Evolutionary conservation across 441 rosid species (phyloP).

Genomic region (Pelargonium citronellum): DNA sequence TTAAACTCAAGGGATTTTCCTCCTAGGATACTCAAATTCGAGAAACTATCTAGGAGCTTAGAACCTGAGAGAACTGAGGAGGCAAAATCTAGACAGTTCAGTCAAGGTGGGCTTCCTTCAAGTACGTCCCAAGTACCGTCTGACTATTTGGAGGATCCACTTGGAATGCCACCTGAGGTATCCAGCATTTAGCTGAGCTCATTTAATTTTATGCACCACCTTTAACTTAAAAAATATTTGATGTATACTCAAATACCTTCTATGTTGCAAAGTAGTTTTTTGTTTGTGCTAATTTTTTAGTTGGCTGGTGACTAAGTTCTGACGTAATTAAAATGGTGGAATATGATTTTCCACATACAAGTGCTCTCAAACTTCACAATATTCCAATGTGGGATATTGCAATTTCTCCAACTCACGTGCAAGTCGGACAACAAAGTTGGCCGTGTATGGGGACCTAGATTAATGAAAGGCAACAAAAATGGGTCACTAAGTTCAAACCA

Average conservation of each 20-base stretch:
- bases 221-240: constrained; percentile 10
- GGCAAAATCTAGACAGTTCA: constrained; percentile 34
- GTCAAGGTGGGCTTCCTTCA: constrained; percentile 30
- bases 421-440: too few species aligned
- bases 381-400: too few species aligned
- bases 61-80: constrained; percentile 30
- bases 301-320: too few species aligned
- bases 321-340: too few species aligned
- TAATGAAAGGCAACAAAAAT: too few species aligned
- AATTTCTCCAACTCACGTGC: too few species aligned
- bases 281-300: too few species aligned
- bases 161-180: constrained; percentile 95
- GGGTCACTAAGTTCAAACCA: too few species aligned
- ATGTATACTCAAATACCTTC: constrained; percentile 5
- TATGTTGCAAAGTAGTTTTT: neutral
- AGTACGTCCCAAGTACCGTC: constrained; percentile 32
- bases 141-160: constrained; percentile 46
- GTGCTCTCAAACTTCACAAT: too few species aligned
- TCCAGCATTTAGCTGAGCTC: constrained; percentile 17
- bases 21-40: constrained; percentile 40
- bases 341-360: too few species aligned
- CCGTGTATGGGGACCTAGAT: too few species aligned
- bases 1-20: constrained; percentile 49
- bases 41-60: constrained; percentile 35
- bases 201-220: constrained; percentile 9